Conservation (phyloP, 495 filamentous ascomycete genomes). For the Penicillium longicatenatum region DNA sequence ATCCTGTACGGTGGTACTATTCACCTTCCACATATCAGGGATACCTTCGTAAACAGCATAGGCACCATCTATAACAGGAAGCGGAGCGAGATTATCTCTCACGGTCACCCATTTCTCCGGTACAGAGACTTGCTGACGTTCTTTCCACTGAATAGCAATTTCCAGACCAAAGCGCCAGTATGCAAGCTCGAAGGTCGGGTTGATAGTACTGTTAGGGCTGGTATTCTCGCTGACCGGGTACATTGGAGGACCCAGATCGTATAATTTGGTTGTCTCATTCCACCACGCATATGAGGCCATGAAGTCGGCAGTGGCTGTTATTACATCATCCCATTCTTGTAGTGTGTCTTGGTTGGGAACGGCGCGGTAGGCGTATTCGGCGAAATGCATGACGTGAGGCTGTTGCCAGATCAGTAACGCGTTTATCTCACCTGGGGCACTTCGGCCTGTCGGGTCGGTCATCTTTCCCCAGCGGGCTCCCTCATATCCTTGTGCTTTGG, state of each 20-base stretch:
- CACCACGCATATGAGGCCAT: slow-evolving; percentile 24
- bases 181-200: slow-evolving; percentile 22
- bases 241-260: slow-evolving; percentile 24
- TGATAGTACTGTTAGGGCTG: slow-evolving; percentile 16
- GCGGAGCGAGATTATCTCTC: slow-evolving; percentile 16
- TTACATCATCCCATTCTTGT: slow-evolving; percentile 15
- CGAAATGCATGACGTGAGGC: slow-evolving; percentile 23
- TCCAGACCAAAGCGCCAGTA: slow-evolving; percentile 23
- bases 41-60: slow-evolving; percentile 21
- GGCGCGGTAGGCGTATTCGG: slow-evolving; percentile 15
- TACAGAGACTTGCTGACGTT: slow-evolving; percentile 3
- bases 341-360: slow-evolving; percentile 1
- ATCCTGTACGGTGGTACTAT: slow-evolving; percentile 10
- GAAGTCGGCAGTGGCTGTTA: slow-evolving; percentile 13
- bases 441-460: slow-evolving; percentile 56
- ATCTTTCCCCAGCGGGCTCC: slow-evolving; percentile 62
- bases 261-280: slow-evolving; percentile 19
- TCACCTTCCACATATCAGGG: slow-evolving; percentile 22
- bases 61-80: slow-evolving; percentile 17
- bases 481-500: slow-evolving; percentile 48
- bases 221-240: slow-evolving; percentile 24
- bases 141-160: slow-evolving; percentile 18
- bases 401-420: slow-evolving; percentile 25
- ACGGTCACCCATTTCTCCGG: slow-evolving; percentile 16
- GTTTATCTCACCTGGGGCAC: slow-evolving; percentile 47